These are phyloP conservation scores for Misopates orontium DNA, from an alignment of 257 asterid genomes.

Conservation along the genomic window DNA sequence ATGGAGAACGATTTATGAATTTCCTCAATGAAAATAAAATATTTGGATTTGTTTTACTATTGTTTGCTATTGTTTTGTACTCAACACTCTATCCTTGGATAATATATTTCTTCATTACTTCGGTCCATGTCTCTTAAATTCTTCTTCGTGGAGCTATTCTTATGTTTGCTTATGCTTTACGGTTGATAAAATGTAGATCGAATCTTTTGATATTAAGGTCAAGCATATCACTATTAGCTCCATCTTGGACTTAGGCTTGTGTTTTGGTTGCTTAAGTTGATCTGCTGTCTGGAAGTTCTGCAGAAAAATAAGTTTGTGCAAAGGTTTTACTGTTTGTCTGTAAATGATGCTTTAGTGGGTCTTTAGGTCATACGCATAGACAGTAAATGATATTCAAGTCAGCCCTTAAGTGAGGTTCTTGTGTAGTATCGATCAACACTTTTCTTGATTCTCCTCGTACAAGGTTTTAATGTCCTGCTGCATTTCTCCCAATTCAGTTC, in stretches of 20 bases:
- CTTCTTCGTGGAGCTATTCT: constrained; percentile 1
- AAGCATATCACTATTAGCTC: background rate
- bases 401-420: constrained; percentile 14
- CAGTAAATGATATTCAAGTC: background rate
- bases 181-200: background rate
- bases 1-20: too few species aligned
- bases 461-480: constrained; percentile 3
- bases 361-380: constrained; percentile 9
- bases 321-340: background rate
- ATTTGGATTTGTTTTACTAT: too few species aligned
- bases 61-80: too few species aligned
- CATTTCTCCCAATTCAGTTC: constrained; percentile 14
- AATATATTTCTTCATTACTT: too few species aligned
- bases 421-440: background rate
- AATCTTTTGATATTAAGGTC: constrained; percentile 7
- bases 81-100: too few species aligned
- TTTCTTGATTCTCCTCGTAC: constrained; percentile 4
- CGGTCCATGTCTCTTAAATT: background rate
- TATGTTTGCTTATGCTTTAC: constrained; percentile 3
- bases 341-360: constrained; percentile 3
- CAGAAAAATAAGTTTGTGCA: too few species aligned
- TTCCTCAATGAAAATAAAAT: too few species aligned
- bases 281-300: background rate
- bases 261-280: constrained; percentile 8
- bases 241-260: background rate